Evolutionary conservation across 495 filamentous ascomycete genomes (phyloP), one percentile per base, ranked within the genome.

Genomic region (Hypoxylon cercidicola): DNA sequence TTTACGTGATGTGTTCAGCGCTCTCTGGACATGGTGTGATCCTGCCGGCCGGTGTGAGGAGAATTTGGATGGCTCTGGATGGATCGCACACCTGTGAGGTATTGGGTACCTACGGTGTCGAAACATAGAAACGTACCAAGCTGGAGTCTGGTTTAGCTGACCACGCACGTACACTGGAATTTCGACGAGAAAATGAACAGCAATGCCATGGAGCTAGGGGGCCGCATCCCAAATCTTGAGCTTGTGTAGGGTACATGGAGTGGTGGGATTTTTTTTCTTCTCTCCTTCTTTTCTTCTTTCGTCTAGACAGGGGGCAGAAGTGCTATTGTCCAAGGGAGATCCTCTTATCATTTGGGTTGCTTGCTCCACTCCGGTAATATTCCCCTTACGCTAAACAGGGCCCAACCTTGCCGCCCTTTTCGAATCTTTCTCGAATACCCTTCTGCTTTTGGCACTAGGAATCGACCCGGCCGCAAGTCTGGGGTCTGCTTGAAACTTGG

Each of bases 361-460:
- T 49, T 40, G 65, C 32, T 65, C 71, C 71, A 73, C 71, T 66
- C 68, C 61, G 71, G 61, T 66, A 69, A 73, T 71, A 68, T 73
- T 66, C 68, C 71, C 68, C 64, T 71, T 71, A 57, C 69, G 60
- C 71, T 69, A 69, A 67, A 59, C 64, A 68, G 63, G 64, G 63
- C 68, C 47, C 49, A 64, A 73, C 61, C 65, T 65, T 60, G 66
- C 50, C 60, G 61, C 50, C 48, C 60, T 57, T 56, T 66, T 73
- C 62, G 68, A 73, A 71, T 71, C 66, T 69, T 73, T 73, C 71
- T 73, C 68, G 71, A 73, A 73, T 69, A 45, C 61, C 61, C 59
- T 60, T 49, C 48, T 66, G 43, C 34, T 54, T 64, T 53, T 61
- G 18, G 46, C 62, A 65, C 66, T 65, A 69, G 62, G 66, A 65